Base-by-base conservation (phyloP, 2,329 filamentous ascomycete genomes). In the Bipolaris sorokiniana region DNA sequence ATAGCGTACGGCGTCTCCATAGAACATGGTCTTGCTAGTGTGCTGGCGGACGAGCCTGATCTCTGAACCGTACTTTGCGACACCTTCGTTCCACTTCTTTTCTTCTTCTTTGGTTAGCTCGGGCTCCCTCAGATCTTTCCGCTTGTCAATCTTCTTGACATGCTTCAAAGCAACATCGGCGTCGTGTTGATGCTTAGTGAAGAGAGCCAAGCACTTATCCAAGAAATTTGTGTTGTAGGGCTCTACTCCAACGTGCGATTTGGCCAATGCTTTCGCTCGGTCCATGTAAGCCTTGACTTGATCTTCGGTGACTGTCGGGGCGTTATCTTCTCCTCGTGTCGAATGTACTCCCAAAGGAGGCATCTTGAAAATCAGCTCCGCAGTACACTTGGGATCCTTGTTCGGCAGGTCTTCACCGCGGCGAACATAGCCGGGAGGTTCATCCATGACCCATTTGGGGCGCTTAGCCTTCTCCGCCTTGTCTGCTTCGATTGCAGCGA, bases 361-460 rank as follows among this genome's bases (percentile, higher is more conserved):
- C 75, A 95, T 89, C 72, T 89, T 91, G 83, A 93, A 99, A 18
- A 92, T 78, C 5, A 92, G 77, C 48, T 87, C 87, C 10, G 91
- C 86, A 0, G 93, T 96, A 66, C 88, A 89, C 44, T 85, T 85
- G 10, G 89, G 84, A 70, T 96, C 90, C 60, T 90, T 85, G 63
- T 89, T 82, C 1, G 84, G 84, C 73, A 85, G 81, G 73, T 98
- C 94, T 66, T 93, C 90, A 23, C 95, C 95, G 57, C 95, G 89
- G 49, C 84, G 84, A 16, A 96, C 84, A 72, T 96, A 99, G 6
- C 95, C 95, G 3, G 86, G 79, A 0, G 95, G 95, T 73, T 95
- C 91, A 68, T 98, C 95, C 80, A 96, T 88, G 31, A 98, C 84
- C 92, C 92, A 97, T 76, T 93, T 95, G 0, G 94, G 94, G 18